A percentile compares a stretch with the other conserved stretches of the same genome.
These are phyloP conservation scores for Dactylonectria macrodidyma DNA, from an alignment of 2,329 filamentous ascomycete genomes.

Conservation along the genomic window DNA sequence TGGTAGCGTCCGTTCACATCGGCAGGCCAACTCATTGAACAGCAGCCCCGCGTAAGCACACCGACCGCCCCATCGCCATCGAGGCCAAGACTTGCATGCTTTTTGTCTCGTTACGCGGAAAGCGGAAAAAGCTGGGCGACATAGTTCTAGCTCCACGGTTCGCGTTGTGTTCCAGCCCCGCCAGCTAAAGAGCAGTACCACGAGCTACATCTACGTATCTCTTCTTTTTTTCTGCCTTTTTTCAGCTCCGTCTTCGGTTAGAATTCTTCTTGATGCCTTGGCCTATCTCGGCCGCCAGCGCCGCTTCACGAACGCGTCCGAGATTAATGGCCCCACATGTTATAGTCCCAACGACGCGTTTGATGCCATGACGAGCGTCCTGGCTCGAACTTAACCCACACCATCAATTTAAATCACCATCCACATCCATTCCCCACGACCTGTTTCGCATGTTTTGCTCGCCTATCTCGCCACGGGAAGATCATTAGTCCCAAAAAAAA, in stretches of 20 bases:
- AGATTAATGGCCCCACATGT: slow-evolving; percentile 38
- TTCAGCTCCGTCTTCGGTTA: too few relatives aligned
- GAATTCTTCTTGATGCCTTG: slow-evolving; percentile 14
- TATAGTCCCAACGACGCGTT: slow-evolving; percentile 1
- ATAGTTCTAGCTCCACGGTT: slow-evolving; percentile 30
- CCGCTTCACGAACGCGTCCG: slow-evolving; percentile 45
- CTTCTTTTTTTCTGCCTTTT: slow-evolving; percentile 7
- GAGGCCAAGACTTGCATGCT: slow-evolving; percentile 34
- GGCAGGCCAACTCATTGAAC: slow-evolving; percentile 37
- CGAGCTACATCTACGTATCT: slow-evolving; percentile 29
- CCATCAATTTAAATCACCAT: slow-evolving; percentile 20
- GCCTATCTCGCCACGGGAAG: slow-evolving; percentile 48
- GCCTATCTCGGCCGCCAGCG: slow-evolving; percentile 35
- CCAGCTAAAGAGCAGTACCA: slow-evolving; percentile 30
- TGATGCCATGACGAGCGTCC: slow-evolving; percentile 19
- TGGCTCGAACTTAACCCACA: slow-evolving; percentile 19
- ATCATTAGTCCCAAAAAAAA: slow-evolving; percentile 39
- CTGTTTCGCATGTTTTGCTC: slow-evolving; percentile 37
- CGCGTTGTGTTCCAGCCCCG: slow-evolving; percentile 18
- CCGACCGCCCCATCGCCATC: neutral
- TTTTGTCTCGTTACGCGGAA: slow-evolving; percentile 4
- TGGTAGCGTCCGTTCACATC: slow-evolving; percentile 29
- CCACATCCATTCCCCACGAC: slow-evolving; percentile 22
- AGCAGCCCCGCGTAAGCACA: slow-evolving; percentile 25
- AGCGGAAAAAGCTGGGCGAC: slow-evolving; percentile 15